Base-by-base conservation (phyloP, 768 basidiomycete species). In the Cyclocybe cylindracea region DNA sequence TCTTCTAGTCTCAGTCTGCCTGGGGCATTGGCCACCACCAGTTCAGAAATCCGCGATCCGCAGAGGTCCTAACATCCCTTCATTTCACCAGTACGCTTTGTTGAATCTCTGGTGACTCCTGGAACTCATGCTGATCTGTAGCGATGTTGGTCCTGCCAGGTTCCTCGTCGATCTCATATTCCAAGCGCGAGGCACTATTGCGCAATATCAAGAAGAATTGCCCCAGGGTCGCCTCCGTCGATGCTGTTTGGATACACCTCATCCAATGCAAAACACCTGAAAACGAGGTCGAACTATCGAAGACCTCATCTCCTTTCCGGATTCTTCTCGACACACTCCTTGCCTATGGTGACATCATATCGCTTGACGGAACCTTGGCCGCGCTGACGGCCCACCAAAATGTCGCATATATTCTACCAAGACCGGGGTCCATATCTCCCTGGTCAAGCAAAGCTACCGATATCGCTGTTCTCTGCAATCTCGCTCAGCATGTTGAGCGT, bases 381-480 rank as follows among this genome's bases (percentile, higher is more conserved):
- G 62, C 68, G 24, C 63, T 73, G n/a, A 61, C 74, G 45, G 62
- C 64, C 13, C 64, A 64, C 8, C 57, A 55, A 24, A 80, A 82
- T 44, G 72, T 85, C 9, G 70, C 85, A 38, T 96, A 84, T 65
- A 84, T 97, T 37, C 72, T 89, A 5, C 95, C 95, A 9, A 75
- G 95, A 51, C 78, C 84, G 7, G 95, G 96, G 3, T 94, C 95
- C 3, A 88, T 98, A 61, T 98, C 96, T 4, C 95, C 97, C 2
- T 99, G 97, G 97, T 98, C 96, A 5, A 96, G 91, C 70, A 99
- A 99, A 72, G 96, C 97, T 2, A 98, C 96, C 0, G 95, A 99
- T 66, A 98, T 99, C 49, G 82, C 95, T 16, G 73, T 72, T 7
- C 83, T 98, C 46, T 99, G 97, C 73, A 87, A 87, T 47, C 84